Evolutionary conservation across 305 asterid genomes (phyloP), one percentile per base, ranked within the genome.

Genomic region (Plantago rigida): DNA sequence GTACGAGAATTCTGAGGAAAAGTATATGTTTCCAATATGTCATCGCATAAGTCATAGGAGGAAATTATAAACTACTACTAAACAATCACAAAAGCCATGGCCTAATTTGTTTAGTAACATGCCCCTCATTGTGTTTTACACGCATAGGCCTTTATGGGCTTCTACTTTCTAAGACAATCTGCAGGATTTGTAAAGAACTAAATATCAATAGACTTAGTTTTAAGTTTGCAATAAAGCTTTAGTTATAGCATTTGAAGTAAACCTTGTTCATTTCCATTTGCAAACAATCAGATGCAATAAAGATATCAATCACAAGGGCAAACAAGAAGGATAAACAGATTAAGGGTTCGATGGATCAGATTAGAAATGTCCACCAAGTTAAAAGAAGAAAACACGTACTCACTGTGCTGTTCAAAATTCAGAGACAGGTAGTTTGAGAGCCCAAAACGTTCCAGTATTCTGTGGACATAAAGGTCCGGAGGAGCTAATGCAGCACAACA

Each of bases 401-500:
- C 99, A 80, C 81, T 87, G 79, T 92, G 68, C 76, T 75, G 87
- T 67, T 85, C 94, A 65, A 82, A 80, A 77, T 87, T 82, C 77
- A 89, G 68, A n/a, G 78, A 78, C 63, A 82, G 81, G 71, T 87
- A 93, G 73, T 72, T 75, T 46, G 96, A 77, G 56, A 89, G 79
- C 77, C 94, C 97, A 78, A 89, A 93, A 59, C 99, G 99, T 68
- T 85, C 97, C 58, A 93, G 59, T 69, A 93, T 80, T 76, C 99
- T 79, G 75, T 67, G 80, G 65, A 88, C 79, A 75, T 63, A 93
- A 60, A 65, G 86, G 75, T 93, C 99, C 19, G 99, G 81, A 53
- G 99, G 99, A 69, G 96, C 96, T 68, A 89, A 75, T 45, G 96
- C 87, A 75, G 95, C 99, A 84, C 99, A 93, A 59, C 94, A 90